Conservation (phyloP, 202 grass and related monocot genomes). For the Schoenoplectus tabernaemontani region DNA sequence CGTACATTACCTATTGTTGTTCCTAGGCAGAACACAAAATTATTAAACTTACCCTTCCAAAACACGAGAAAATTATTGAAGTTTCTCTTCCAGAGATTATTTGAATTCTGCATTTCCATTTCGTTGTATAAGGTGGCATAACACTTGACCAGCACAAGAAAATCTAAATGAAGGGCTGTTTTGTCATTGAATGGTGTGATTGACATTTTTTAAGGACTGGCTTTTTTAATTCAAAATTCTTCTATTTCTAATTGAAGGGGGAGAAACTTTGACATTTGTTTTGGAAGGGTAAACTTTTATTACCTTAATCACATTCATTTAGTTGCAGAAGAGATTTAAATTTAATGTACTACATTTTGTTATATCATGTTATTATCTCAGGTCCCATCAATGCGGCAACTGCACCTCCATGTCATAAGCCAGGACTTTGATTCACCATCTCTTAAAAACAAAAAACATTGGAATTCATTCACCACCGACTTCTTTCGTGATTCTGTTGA, state of each 20-base stretch:
- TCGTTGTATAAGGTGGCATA: neutral
- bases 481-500: conserved; percentile 73
- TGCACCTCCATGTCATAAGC: conserved; percentile 93
- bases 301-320: neutral
- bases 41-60: neutral
- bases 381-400: conserved; percentile 84
- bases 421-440: conserved; percentile 69
- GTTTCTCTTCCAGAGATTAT: neutral
- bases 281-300: neutral
- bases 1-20: conserved; percentile 6
- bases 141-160: neutral
- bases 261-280: neutral
- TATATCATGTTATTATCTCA: conserved; percentile 23
- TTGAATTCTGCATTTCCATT: neutral
- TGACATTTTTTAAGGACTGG: neutral
- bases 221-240: neutral
- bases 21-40: neutral
- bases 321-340: neutral
- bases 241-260: neutral
- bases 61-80: neutral
- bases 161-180: neutral
- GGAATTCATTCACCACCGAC: conserved; percentile 64
- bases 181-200: neutral
- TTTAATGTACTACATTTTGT: neutral
- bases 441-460: conserved; percentile 90